Conservation (phyloP, 225 moss, liverwort and hornwort species). For the Straminergon stramineum region DNA sequence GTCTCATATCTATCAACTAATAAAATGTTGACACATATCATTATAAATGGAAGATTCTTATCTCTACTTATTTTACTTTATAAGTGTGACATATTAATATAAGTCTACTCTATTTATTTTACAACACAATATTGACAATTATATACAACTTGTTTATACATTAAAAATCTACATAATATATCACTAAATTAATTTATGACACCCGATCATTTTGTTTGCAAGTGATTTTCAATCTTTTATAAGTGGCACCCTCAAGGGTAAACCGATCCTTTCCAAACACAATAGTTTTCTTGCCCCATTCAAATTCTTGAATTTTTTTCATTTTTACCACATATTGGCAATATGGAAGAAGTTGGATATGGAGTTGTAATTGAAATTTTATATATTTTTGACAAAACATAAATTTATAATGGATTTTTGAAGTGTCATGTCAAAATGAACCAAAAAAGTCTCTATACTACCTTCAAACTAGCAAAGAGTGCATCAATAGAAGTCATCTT, state of each 20-base stretch:
- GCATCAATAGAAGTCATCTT: not conserved
- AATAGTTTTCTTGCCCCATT: rapidly evolving
- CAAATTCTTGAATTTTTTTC: not conserved
- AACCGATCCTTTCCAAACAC: rapidly evolving
- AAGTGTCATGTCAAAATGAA: not conserved
- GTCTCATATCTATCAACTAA: not conserved
- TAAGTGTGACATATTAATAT: not conserved
- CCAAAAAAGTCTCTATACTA: not conserved
- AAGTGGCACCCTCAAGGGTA: rapidly evolving
- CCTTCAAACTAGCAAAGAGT: not conserved
- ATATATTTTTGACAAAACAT: not conserved
- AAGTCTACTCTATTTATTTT: not conserved
- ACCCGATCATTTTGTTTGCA: not conserved
- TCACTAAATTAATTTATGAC: not conserved
- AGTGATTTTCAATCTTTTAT: not conserved
- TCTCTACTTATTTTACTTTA: not conserved
- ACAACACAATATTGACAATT: not conserved
- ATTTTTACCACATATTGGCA: not conserved
- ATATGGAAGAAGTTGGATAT: not conserved
- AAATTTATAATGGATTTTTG: not conserved
- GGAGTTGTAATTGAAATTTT: not conserved
- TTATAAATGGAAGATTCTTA: not conserved
- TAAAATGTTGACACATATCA: not conserved
- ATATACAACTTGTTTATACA: not conserved
- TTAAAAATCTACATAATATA: not conserved